A percentile compares a stretch with the other conserved stretches of the same genome.
Conservation (phyloP, 108 stramenopile species). For the Parmales sp. region DNA sequence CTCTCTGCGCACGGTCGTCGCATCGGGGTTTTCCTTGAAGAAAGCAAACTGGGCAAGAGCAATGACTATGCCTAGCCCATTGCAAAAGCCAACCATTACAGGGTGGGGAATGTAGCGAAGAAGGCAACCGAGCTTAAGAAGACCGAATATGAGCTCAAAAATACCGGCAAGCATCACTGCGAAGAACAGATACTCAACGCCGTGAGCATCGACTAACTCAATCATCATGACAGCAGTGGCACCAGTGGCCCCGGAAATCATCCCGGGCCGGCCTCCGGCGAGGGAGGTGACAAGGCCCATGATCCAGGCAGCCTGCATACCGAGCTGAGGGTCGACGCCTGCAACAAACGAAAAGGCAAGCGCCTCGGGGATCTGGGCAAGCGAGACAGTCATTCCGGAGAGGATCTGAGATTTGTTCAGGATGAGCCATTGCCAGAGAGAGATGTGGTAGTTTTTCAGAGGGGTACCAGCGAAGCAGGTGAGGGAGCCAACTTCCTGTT, state of each 20-base stretch:
- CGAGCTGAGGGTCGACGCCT: constrained; percentile 60
- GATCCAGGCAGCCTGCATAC: constrained; percentile 72
- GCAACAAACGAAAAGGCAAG: constrained; percentile 63
- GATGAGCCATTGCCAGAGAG: too few relatives aligned
- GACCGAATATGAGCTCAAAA: constrained; percentile 53
- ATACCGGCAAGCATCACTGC: constrained; percentile 68
- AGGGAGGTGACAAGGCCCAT: constrained; percentile 66
- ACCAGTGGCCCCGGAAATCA: constrained; percentile 69
- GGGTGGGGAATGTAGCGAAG: constrained; percentile 73
- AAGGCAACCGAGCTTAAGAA: constrained; percentile 55
- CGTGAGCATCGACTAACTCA: constrained; percentile 51
- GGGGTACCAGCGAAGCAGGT: too few relatives aligned
- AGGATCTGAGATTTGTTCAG: not conserved
- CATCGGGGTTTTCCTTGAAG: constrained; percentile 44
- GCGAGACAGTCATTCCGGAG: constrained; percentile 49
- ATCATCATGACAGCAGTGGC: constrained; percentile 73
- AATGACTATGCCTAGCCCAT: constrained; percentile 80
- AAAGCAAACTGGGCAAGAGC: constrained; percentile 68
- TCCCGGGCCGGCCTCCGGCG: constrained; percentile 74
- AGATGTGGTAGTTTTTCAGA: too few relatives aligned
- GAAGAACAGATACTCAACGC: constrained; percentile 58
- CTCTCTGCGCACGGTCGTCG: constrained; percentile 24
- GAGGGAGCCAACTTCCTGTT: too few relatives aligned
- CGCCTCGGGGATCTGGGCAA: constrained; percentile 69
- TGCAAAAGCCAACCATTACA: constrained; percentile 85